These are phyloP conservation scores for Hypoxylon rubiginosum DNA, from an alignment of 2,329 filamentous ascomycete species.

Conservation along the genomic window DNA sequence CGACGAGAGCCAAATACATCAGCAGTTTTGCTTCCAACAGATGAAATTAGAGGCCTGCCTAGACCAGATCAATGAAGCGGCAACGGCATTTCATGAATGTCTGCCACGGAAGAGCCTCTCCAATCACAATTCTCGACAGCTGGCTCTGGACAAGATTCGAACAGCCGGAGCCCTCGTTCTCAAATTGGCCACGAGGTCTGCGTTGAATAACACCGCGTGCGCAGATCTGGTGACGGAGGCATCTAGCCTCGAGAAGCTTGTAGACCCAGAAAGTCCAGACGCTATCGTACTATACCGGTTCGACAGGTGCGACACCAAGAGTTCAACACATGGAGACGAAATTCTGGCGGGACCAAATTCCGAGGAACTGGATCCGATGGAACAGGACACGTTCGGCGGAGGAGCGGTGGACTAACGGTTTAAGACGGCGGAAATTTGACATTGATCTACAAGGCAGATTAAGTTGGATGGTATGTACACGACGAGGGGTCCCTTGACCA, in stretches of 20 bases:
- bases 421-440: neutral
- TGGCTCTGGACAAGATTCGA: conserved; percentile 46
- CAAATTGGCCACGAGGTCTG: conserved; percentile 40
- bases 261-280: conserved; percentile 39
- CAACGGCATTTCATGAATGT: conserved; percentile 26
- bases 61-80: conserved; percentile 42
- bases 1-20: conserved; percentile 33
- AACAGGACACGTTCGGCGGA: conserved; percentile 4
- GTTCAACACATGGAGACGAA: conserved; percentile 1
- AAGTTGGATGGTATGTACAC: neutral
- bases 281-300: conserved; percentile 38
- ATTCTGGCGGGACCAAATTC: neutral
- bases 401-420: neutral
- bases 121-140: conserved; percentile 41
- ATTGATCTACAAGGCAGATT: neutral
- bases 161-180: conserved; percentile 39
- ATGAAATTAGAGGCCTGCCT: conserved; percentile 48
- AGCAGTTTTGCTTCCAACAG: conserved; percentile 43
- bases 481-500: neutral
- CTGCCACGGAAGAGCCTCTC: conserved; percentile 18
- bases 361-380: conserved; percentile 1
- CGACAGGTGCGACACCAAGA: conserved; percentile 31
- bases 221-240: conserved; percentile 46
- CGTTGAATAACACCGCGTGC: conserved; percentile 42
- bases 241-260: conserved; percentile 45